Percentiles rank a stretch among this genome's conserved stretches.
These are phyloP conservation scores for Casaregolazyma suthepensis DNA, from an alignment of 1,139 yeast genomes.

Conservation along the genomic window DNA sequence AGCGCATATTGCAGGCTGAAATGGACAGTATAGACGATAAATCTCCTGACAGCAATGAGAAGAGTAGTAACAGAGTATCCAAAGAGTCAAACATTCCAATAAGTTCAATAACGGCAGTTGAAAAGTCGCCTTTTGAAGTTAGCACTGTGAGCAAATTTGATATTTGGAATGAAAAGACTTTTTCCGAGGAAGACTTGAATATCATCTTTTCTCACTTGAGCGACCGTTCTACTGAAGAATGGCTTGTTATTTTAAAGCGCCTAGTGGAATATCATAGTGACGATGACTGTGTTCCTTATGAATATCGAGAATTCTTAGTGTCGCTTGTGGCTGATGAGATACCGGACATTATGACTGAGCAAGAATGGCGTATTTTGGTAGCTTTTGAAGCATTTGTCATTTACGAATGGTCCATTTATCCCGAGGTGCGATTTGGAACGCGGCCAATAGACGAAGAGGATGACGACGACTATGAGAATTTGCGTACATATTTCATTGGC, in stretches of 20 bases:
- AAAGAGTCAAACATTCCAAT: not conserved
- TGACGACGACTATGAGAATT: constrained; percentile 47
- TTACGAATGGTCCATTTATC: constrained; percentile 54
- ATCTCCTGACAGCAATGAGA: not conserved
- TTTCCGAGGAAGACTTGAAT: not conserved
- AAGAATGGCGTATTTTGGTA: constrained; percentile 28
- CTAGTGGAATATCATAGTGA: constrained; percentile 41
- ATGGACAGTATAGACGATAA: not conserved
- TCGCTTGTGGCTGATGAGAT: constrained; percentile 21
- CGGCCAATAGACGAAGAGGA: constrained; percentile 35
- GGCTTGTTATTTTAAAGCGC: constrained; percentile 36
- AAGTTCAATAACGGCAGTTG: not conserved
- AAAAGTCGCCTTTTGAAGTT: not conserved
- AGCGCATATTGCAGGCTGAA: not conserved
- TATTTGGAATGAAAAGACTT: not conserved
- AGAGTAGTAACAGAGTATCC: not conserved
- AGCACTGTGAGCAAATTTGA: not conserved
- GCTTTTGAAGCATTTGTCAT: constrained; percentile 47
- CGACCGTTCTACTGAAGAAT: not conserved
- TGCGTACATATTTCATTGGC: constrained; percentile 52
- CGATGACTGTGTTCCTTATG: constrained; percentile 46
- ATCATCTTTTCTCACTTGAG: not conserved
- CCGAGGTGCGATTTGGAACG: constrained; percentile 46
- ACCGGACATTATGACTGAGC: constrained; percentile 12
- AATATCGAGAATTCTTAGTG: constrained; percentile 31